phyloP scores from a whole-genome alignment of 169 alveolate genomes.

The Plasmodium ovale region DNA sequence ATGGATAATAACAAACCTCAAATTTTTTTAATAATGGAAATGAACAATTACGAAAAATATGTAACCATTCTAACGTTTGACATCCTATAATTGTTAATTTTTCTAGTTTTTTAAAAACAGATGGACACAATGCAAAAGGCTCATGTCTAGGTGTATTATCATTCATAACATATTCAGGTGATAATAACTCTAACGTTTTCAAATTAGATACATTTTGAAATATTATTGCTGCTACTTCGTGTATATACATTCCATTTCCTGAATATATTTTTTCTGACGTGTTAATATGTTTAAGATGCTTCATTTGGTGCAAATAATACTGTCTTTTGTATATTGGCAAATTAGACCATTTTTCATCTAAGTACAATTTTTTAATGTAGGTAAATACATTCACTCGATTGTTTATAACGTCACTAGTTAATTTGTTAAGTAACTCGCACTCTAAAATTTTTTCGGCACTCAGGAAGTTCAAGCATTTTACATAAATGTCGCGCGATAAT shows the following conservation, averaged over 20 bases:
- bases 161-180: conserved; percentile 72
- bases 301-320: conserved; percentile 71
- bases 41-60: conserved; percentile 69
- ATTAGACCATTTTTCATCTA: conserved; percentile 67
- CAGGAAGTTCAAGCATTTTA: conserved; percentile 46
- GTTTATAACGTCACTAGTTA: conserved; percentile 43
- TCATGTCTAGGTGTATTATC: conserved; percentile 75
- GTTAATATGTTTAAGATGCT: conserved; percentile 44
- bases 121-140: conserved; percentile 67
- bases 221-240: conserved; percentile 75
- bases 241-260: conserved; percentile 69
- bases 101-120: conserved; percentile 54
- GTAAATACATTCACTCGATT: conserved; percentile 59
- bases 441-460: conserved; percentile 45
- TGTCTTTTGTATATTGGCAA: conserved; percentile 74
- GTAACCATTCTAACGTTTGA: conserved; percentile 76
- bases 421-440: conserved; percentile 44
- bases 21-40: conserved; percentile 73
- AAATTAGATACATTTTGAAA: conserved; percentile 68
- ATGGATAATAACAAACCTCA: conserved; percentile 66
- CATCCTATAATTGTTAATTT: conserved; percentile 73
- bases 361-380: conserved; percentile 23
- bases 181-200: conserved; percentile 67
- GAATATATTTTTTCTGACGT: conserved; percentile 70
- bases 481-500: conserved; percentile 44